phyloP scores from a whole-genome alignment of 306 rosid species.

The Cicer bijugum region DNA sequence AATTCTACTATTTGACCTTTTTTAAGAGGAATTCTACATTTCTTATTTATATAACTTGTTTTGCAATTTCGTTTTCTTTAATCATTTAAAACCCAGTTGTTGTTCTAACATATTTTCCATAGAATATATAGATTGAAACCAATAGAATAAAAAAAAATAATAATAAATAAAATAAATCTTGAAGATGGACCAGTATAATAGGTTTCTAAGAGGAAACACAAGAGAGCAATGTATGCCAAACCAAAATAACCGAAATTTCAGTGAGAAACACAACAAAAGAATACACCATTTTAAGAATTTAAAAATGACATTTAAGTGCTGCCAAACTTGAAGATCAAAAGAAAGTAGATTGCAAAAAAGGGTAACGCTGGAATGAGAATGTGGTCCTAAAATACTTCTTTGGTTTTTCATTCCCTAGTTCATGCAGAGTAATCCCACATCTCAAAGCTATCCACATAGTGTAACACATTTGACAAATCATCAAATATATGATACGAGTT shows the following conservation, averaged over 20 bases:
- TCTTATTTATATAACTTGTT: not conserved
- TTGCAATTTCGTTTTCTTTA: too few species aligned
- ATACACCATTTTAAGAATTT: slow-evolving; percentile 11
- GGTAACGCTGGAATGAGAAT: not conserved
- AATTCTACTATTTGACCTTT: too few species aligned
- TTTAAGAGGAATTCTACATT: not conserved
- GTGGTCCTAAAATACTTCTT: slow-evolving; percentile 35
- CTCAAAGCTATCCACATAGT: not conserved
- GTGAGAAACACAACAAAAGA: slow-evolving; percentile 40
- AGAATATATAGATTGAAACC: not conserved
- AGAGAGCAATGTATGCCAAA: slow-evolving; percentile 33
- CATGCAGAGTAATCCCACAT: not conserved
- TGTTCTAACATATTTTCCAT: not conserved
- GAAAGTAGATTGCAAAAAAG: not conserved
- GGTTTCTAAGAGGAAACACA: not conserved
- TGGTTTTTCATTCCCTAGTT: slow-evolving; percentile 1
- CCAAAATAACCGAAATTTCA: slow-evolving; percentile 19
- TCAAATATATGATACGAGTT: not conserved
- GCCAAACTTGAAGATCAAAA: slow-evolving; percentile 17
- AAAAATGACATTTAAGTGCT: slow-evolving; percentile 27
- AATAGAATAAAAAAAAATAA: not conserved
- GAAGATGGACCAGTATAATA: not conserved
- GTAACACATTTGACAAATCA: not conserved
- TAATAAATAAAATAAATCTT: not conserved
- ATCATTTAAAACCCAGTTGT: too few species aligned